Percentiles rank a stretch among this genome's conserved stretches.
These are phyloP conservation scores for Phytophthora sojae DNA, from an alignment of 352 stramenopile genomes.

Conservation along the genomic window DNA sequence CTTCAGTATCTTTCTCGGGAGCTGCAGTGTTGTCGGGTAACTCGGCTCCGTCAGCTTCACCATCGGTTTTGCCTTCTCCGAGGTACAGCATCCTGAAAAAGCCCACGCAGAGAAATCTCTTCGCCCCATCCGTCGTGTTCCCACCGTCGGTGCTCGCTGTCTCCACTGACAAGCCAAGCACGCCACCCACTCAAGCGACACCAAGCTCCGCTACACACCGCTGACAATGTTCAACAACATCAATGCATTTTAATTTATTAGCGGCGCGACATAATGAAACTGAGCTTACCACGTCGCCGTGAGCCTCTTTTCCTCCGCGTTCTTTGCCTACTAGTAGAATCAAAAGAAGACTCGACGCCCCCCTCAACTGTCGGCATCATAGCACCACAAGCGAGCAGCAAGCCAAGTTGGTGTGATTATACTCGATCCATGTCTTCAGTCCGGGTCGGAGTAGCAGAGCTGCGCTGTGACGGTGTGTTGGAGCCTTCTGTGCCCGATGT, in stretches of 20 bases:
- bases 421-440: constrained; percentile 79
- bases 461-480: constrained; percentile 28
- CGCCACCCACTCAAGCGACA: not conserved
- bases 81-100: constrained; percentile 39
- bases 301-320: constrained; percentile 11
- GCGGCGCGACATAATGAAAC: constrained; percentile 36
- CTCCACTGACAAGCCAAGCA: constrained; percentile 1
- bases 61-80: constrained; percentile 21
- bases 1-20: constrained; percentile 36
- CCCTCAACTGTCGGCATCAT: not conserved
- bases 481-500: constrained; percentile 45
- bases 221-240: constrained; percentile 20
- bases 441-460: constrained; percentile 36
- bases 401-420: constrained; percentile 43
- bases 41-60: constrained; percentile 8
- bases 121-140: not conserved
- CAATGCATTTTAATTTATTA: constrained; percentile 47
- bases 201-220: not conserved
- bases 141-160: constrained; percentile 5
- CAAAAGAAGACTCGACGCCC: constrained; percentile 17
- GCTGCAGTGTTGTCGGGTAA: not conserved
- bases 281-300: constrained; percentile 24
- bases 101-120: constrained; percentile 12
- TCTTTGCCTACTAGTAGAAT: constrained; percentile 20
- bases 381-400: constrained; percentile 26